Evolutionary conservation across 1,139 yeast genomes (phyloP).

Genomic region (Groenewaldozyma sp.): DNA sequence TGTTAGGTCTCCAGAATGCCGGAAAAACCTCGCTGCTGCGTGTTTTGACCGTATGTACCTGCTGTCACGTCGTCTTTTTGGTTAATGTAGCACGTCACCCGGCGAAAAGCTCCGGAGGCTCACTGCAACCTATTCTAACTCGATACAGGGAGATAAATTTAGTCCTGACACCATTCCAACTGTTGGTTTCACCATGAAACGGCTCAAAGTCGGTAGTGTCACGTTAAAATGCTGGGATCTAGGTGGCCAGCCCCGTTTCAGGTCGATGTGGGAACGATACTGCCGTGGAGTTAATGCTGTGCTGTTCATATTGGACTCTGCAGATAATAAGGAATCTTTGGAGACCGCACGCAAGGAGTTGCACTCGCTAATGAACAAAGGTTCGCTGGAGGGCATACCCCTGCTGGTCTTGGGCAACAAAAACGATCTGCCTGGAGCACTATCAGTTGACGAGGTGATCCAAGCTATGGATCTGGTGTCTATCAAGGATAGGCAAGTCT

Average conservation of each 20-base stretch:
- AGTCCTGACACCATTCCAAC: constrained; percentile 33
- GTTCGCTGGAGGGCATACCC: constrained; percentile 30
- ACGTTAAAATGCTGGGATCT: constrained; percentile 35
- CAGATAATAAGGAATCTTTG: constrained; percentile 25
- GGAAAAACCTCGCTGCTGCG: constrained; percentile 32
- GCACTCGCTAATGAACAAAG: constrained; percentile 26
- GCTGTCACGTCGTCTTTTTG: background rate
- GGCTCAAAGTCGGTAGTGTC: constrained; percentile 31
- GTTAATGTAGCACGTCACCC: background rate
- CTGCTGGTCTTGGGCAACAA: constrained; percentile 32
- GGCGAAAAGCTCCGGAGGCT: background rate
- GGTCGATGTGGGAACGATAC: constrained; percentile 36
- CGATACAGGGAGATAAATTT: constrained; percentile 27
- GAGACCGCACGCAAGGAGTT: constrained; percentile 28
- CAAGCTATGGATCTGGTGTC: constrained; percentile 26
- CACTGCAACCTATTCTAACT: background rate
- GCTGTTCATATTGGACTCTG: constrained; percentile 32
- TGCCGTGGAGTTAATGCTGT: constrained; percentile 34
- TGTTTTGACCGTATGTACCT: constrained; percentile 24
- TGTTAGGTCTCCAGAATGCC: constrained; percentile 34
- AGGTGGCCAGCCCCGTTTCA: constrained; percentile 34
- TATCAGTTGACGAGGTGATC: constrained; percentile 29
- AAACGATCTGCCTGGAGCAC: constrained; percentile 29
- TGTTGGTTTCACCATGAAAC: constrained; percentile 34
- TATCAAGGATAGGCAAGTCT: constrained; percentile 29